phyloP scores from a whole-genome alignment of 208 protist genomes.

The Blechomonas ayalai region DNA sequence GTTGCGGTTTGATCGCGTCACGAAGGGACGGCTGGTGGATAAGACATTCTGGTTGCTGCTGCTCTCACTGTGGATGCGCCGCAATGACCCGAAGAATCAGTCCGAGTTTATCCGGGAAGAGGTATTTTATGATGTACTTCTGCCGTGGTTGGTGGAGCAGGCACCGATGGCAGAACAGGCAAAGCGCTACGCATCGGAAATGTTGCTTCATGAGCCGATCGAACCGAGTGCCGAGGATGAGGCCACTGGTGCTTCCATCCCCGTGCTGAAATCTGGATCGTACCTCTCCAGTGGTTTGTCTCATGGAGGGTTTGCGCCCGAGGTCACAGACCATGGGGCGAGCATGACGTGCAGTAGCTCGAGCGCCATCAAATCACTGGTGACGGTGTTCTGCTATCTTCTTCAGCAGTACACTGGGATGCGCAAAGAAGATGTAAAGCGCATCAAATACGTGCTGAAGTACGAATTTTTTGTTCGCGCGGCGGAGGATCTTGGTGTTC shows the following conservation, averaged over 20 bases:
- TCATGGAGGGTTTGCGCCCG: too few species aligned
- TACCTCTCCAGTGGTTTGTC: too few species aligned
- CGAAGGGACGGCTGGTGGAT: constrained; percentile 25
- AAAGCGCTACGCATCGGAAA: constrained; percentile 29
- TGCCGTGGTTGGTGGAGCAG: constrained; percentile 70
- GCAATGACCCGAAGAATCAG: constrained; percentile 36
- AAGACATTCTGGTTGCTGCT: constrained; percentile 60
- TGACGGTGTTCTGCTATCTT: constrained; percentile 49
- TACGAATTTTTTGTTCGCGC: constrained; percentile 63
- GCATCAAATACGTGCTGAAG: constrained; percentile 61
- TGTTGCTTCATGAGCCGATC: constrained; percentile 13
- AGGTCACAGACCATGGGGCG: constrained; percentile 14
- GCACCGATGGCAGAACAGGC: constrained; percentile 1
- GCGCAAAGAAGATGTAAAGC: constrained; percentile 23
- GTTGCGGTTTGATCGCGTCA: constrained; percentile 35
- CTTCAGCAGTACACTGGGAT: constrained; percentile 24
- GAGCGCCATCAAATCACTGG: constrained; percentile 39
- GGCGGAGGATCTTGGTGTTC: constrained; percentile 36
- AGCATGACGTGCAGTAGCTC: constrained; percentile 25
- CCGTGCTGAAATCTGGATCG: too few species aligned
- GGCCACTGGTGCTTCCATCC: too few species aligned
- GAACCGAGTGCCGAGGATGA: neutral
- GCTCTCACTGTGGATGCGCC: constrained; percentile 63
- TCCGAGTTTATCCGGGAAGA: constrained; percentile 78
- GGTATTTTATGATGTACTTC: constrained; percentile 78